Conservation (phyloP, 352 stramenopile genomes). For the Phytophthora fragariaefolia region DNA sequence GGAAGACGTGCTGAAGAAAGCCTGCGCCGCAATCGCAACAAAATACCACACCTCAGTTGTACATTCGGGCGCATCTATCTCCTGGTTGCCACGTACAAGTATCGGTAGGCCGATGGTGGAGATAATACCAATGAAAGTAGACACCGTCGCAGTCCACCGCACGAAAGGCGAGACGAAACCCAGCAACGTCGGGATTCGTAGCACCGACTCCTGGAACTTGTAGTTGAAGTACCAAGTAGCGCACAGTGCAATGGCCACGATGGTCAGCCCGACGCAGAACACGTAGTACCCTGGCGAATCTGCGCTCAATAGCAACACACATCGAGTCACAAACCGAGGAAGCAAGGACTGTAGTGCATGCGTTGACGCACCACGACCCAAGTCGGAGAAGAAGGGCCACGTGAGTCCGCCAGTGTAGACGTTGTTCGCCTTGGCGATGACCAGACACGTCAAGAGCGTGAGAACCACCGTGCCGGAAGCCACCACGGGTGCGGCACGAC, state of each 20-base stretch:
- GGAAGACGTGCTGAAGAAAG: conserved; percentile 67
- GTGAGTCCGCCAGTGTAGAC: conserved; percentile 62
- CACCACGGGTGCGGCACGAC: conserved; percentile 39
- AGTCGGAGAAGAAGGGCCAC: conserved; percentile 78
- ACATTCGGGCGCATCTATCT: background rate
- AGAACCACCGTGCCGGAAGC: conserved; percentile 44
- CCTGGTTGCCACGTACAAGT: conserved; percentile 36
- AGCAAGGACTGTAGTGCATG: background rate
- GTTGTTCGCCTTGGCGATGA: conserved; percentile 54
- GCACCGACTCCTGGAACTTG: conserved; percentile 53
- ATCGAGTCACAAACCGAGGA: conserved; percentile 2
- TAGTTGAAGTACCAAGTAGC: conserved; percentile 65
- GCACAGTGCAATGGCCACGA: conserved; percentile 41
- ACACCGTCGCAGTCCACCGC: conserved; percentile 24
- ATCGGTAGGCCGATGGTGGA: conserved; percentile 62
- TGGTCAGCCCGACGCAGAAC: conserved; percentile 53
- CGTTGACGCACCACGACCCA: conserved; percentile 47
- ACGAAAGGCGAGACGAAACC: conserved; percentile 39
- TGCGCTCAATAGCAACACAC: conserved; percentile 1
- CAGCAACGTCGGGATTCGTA: conserved; percentile 42
- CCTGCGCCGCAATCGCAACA: conserved; percentile 23
- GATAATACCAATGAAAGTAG: conserved; percentile 39
- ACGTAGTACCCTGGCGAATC: conserved; percentile 63
- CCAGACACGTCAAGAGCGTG: conserved; percentile 62
- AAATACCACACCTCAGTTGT: background rate